Base-by-base conservation (phyloP, 495 filamentous ascomycete species). In the Lasiosphaeris hirsuta region DNA sequence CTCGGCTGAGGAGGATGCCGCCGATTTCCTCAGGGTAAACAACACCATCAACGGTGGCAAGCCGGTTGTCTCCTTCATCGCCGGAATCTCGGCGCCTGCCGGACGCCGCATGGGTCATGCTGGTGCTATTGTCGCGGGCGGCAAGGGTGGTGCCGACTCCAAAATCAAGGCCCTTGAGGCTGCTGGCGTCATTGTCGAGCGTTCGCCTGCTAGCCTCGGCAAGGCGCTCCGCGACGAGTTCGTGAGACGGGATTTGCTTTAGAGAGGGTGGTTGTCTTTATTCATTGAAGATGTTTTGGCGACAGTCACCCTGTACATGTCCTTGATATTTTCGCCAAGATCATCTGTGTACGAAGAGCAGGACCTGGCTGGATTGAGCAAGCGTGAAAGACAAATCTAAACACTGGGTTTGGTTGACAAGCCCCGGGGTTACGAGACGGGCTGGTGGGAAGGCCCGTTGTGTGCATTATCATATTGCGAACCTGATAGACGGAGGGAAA, bases 31-130 rank as follows among this genome's bases (percentile, higher is more conserved):
- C 71, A 92, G 88, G 81, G 80, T 81, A 66, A 82, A 96, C 76
- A 97, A 97, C 81, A 89, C 84, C 52, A 75, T 81, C 72, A 90
- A 95, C 78, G 76, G 76, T 36, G 77, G 77, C 66, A 99, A 96
- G 82, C 94, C 94, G 57, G 90, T 95, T 54, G 94, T 99, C 54
- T 88, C 86, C 72, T 99, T 99, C 78, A 99, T 99, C 69, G 94
- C 94, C 62, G 94, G 94, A 77, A 97, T 99, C 76, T 92, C 89
- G 56, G 94, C 94, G 57, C 94, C 94, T 54, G 92, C 94, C 39
- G 94, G 94, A 69, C 84, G 94, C 68, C 86, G 94, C 69, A 99
- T 97, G 94, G 94, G 94, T 62, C 94, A 99, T 80, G 94, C 94
- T 63, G 94, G 88, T 78, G 94, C 94, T 66, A 99, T 99, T 70